Conservation (phyloP, 139 green algal genomes). For the Chlorella sp. region DNA sequence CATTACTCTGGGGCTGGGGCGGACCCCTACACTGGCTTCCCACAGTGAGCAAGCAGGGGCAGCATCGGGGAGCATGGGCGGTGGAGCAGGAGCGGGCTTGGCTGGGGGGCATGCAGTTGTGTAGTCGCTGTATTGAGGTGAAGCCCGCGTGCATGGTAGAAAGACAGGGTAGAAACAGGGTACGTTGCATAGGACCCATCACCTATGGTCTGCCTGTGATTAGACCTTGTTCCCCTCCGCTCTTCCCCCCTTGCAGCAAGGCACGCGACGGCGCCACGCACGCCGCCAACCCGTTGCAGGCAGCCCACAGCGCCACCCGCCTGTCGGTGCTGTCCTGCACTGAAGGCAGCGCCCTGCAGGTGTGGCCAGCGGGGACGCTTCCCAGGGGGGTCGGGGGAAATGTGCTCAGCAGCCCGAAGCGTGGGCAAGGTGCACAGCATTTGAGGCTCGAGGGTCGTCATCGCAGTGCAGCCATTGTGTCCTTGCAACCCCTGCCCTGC, state of each 20-base stretch:
- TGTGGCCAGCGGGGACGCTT: background rate
- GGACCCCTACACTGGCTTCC: background rate
- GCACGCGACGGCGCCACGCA: background rate
- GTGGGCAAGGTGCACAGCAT: too few species aligned
- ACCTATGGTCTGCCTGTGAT: too few species aligned
- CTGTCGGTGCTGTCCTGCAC: slow-evolving; percentile 10
- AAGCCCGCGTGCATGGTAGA: too few species aligned
- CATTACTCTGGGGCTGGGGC: background rate
- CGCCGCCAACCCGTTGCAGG: background rate
- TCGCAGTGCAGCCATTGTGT: background rate
- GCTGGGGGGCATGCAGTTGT: too few species aligned
- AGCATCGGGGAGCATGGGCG: background rate
- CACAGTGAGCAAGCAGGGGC: background rate
- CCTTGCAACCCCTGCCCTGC: background rate
- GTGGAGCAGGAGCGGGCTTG: background rate
- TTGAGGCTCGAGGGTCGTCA: too few species aligned
- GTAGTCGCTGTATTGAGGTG: too few species aligned
- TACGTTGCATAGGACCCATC: too few species aligned
- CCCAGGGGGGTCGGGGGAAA: background rate
- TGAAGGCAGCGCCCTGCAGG: background rate
- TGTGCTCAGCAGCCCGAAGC: background rate
- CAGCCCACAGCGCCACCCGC: background rate
- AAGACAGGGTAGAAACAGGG: too few species aligned
- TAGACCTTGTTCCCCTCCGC: background rate
- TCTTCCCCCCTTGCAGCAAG: background rate